These are phyloP conservation scores for Xenoacremonium recifei DNA, from an alignment of 2,329 filamentous ascomycete species.

Conservation along the genomic window DNA sequence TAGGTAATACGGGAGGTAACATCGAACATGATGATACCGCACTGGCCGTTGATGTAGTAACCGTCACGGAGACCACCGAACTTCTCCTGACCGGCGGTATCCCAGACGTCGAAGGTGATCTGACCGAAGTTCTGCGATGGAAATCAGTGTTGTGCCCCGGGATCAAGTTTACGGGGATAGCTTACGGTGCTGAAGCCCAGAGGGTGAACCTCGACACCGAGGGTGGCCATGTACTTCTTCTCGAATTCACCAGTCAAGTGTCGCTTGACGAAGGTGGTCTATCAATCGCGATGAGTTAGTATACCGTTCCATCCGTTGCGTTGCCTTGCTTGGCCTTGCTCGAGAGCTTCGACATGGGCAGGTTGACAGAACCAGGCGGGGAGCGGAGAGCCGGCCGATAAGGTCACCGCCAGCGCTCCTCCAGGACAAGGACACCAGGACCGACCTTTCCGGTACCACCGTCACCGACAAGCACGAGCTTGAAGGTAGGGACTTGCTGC, in stretches of 20 bases:
- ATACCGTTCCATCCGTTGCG: slow-evolving; percentile 14
- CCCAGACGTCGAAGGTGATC: slow-evolving; percentile 99
- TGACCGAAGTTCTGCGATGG: slow-evolving; percentile 77
- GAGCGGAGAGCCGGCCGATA: slow-evolving; percentile 17
- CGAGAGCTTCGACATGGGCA: slow-evolving; percentile 8
- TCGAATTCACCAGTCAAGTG: slow-evolving; percentile 99
- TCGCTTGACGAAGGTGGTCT: slow-evolving; percentile 99
- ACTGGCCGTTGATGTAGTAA: slow-evolving; percentile 99
- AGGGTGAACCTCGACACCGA: slow-evolving; percentile 99
- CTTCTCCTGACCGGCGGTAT: slow-evolving; percentile 99
- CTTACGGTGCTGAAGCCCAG: slow-evolving; percentile 96
- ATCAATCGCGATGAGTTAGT: slow-evolving; percentile 16
- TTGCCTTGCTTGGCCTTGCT: slow-evolving; percentile 12
- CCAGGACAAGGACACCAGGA: slow-evolving; percentile 23
- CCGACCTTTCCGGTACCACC: slow-evolving; percentile 97
- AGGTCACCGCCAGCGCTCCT: slow-evolving; percentile 16
- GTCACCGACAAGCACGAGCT: slow-evolving; percentile 99
- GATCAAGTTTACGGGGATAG: no score
- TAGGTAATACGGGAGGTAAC: slow-evolving; percentile 99
- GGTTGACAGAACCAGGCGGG: no score
- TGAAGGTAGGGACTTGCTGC: slow-evolving; percentile 76
- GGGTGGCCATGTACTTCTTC: slow-evolving; percentile 99
- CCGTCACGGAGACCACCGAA: slow-evolving; percentile 98
- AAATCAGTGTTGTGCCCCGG: no score
- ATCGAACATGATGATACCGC: slow-evolving; percentile 99